Evolutionary conservation across 495 filamentous ascomycete genomes (phyloP).

Genomic region (Aspergillus panamensis): DNA sequence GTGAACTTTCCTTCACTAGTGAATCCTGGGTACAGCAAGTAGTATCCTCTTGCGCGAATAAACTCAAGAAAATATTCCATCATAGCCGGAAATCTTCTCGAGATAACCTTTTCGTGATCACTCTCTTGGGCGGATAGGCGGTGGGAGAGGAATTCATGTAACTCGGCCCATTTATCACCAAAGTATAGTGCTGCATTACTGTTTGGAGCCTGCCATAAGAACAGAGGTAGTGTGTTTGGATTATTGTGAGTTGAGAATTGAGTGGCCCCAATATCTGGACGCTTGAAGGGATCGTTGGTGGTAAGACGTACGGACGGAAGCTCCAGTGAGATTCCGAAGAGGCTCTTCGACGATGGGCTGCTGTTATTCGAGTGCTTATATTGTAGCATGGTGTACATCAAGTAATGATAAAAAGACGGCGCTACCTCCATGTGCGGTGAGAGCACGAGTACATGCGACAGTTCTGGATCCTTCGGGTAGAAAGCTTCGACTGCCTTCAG

Average conservation of each 20-base stretch:
- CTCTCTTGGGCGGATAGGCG: slow-evolving; percentile 51
- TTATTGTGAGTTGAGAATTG: slow-evolving; percentile 8
- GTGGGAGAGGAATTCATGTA: slow-evolving; percentile 68
- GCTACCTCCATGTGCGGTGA: slow-evolving; percentile 74
- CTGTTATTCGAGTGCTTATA: slow-evolving; percentile 62
- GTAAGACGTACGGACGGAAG: slow-evolving; percentile 58
- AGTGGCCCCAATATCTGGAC: slow-evolving; percentile 35
- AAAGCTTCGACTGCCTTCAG: slow-evolving; percentile 75
- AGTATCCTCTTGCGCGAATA: slow-evolving; percentile 67
- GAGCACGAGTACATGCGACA: slow-evolving; percentile 72
- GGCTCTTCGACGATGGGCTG: slow-evolving; percentile 42
- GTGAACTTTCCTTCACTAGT: slow-evolving; percentile 37
- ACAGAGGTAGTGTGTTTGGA: slow-evolving; percentile 46
- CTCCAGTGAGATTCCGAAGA: slow-evolving; percentile 75
- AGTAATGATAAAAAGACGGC: slow-evolving; percentile 73
- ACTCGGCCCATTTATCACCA: slow-evolving; percentile 76
- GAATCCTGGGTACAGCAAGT: slow-evolving; percentile 66
- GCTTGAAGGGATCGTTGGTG: slow-evolving; percentile 50
- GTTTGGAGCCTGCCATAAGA: slow-evolving; percentile 79
- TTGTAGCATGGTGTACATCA: slow-evolving; percentile 69
- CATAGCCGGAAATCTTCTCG: slow-evolving; percentile 67
- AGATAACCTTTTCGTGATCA: slow-evolving; percentile 40
- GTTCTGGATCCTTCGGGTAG: slow-evolving; percentile 59
- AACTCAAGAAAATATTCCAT: slow-evolving; percentile 73
- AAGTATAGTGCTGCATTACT: slow-evolving; percentile 77